phyloP scores from a whole-genome alignment of 2,329 filamentous ascomycete species.

The Talaromyces islandicus region DNA sequence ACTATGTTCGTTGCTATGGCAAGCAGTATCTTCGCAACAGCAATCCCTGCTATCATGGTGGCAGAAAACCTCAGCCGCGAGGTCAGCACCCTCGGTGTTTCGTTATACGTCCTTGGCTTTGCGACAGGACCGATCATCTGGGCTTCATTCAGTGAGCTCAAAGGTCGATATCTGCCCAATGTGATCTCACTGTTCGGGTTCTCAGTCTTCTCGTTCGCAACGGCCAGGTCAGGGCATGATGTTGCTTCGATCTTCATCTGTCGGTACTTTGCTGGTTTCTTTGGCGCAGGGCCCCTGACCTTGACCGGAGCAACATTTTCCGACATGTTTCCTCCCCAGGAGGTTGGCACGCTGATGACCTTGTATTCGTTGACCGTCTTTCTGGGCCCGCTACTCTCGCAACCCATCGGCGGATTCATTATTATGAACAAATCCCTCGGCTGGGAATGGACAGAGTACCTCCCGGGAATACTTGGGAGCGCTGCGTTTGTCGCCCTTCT shows the following conservation, averaged over 20 bases:
- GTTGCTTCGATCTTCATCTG: slow-evolving; percentile 54
- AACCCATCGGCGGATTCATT: slow-evolving; percentile 29
- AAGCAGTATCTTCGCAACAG: slow-evolving; percentile 6
- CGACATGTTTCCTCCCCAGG: slow-evolving; percentile 56
- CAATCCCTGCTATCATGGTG: slow-evolving; percentile 8
- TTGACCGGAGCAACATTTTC: slow-evolving; percentile 65
- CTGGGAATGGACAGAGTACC: slow-evolving; percentile 50
- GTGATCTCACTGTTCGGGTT: slow-evolving; percentile 47
- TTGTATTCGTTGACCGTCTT: slow-evolving; percentile 39
- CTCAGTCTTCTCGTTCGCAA: slow-evolving; percentile 58
- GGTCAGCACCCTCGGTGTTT: slow-evolving; percentile 50
- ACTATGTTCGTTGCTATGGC: slow-evolving; percentile 8
- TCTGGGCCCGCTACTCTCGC: slow-evolving; percentile 36
- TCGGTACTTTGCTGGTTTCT: slow-evolving; percentile 56
- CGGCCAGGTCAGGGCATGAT: slow-evolving; percentile 42
- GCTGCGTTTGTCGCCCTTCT: slow-evolving; percentile 28
- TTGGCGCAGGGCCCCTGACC: slow-evolving; percentile 58
- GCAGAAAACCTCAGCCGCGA: slow-evolving; percentile 31
- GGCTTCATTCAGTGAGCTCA: slow-evolving; percentile 58
- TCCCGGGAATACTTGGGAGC: slow-evolving; percentile 38
- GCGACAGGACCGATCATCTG: slow-evolving; percentile 54
- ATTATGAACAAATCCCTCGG: slow-evolving; percentile 24
- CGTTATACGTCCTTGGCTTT: slow-evolving; percentile 58
- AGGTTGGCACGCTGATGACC: slow-evolving; percentile 55
- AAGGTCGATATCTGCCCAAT: slow-evolving; percentile 53